Evolutionary conservation across 2,329 filamentous ascomycete species (phyloP).

Genomic region (Fusarium phyllophilum): DNA sequence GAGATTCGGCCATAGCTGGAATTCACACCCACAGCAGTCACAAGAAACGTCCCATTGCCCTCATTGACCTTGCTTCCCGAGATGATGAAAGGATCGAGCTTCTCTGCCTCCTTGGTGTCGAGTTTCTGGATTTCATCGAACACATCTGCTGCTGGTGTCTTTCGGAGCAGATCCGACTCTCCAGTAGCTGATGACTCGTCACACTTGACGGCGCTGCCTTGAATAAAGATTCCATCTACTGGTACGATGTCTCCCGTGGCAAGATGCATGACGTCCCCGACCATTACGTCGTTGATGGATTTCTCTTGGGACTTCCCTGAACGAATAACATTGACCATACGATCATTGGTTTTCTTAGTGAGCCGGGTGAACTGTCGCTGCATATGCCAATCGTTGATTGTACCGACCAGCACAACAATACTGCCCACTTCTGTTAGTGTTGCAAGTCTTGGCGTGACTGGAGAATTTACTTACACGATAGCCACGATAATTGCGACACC

Average conservation of each 20-base stretch:
- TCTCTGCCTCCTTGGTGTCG: conserved; percentile 52
- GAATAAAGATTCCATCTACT: conserved; percentile 75
- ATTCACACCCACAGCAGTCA: conserved; percentile 66
- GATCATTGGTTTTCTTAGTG: conserved; percentile 70
- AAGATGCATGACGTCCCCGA: conserved; percentile 75
- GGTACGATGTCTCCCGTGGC: conserved; percentile 77
- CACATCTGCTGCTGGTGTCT: conserved; percentile 68
- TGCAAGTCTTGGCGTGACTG: conserved; percentile 48
- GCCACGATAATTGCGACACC: conserved; percentile 74
- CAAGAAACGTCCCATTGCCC: conserved; percentile 64
- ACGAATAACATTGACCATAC: conserved; percentile 72
- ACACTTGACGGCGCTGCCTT: conserved; percentile 64
- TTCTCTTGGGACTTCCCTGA: conserved; percentile 72
- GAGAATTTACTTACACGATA: conserved; percentile 55
- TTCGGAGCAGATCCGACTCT: conserved; percentile 78
- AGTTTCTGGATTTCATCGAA: conserved; percentile 62
- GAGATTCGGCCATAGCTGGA: conserved; percentile 65
- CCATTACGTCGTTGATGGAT: conserved; percentile 73
- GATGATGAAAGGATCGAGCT: conserved; percentile 73
- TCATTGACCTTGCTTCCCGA: conserved; percentile 66
- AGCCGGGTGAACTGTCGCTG: conserved; percentile 72
- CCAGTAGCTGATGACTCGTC: conserved; percentile 80
- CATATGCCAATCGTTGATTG: conserved; percentile 75
- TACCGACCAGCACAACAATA: conserved; percentile 71
- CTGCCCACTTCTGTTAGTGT: conserved; percentile 23